phyloP scores from a whole-genome alignment of 768 basidiomycete species.

The Serendipita sp. region DNA sequence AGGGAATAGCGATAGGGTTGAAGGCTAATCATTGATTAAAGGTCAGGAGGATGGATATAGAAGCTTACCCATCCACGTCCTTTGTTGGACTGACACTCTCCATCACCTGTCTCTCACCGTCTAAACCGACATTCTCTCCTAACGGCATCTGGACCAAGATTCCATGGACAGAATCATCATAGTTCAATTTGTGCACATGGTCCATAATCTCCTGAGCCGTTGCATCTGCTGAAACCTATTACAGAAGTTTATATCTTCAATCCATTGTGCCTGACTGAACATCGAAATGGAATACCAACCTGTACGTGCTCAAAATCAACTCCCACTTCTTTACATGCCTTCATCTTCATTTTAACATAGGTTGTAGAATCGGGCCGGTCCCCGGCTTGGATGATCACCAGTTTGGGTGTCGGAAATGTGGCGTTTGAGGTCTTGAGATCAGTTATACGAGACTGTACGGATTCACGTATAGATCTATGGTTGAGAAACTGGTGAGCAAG shows the following conservation, averaged over 20 bases:
- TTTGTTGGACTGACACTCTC: constrained; percentile 88
- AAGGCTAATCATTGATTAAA: too few species aligned
- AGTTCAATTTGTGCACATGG: constrained; percentile 66
- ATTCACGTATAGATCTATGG: constrained; percentile 59
- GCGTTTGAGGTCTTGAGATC: constrained; percentile 50
- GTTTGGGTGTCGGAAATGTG: constrained; percentile 68
- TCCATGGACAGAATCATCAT: constrained; percentile 66
- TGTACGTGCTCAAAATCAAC: constrained; percentile 72
- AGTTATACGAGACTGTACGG: constrained; percentile 55
- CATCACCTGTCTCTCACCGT: constrained; percentile 81
- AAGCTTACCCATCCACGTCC: constrained; percentile 82
- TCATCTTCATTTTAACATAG: constrained; percentile 96
- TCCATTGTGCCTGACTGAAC: neutral
- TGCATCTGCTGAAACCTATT: constrained; percentile 43
- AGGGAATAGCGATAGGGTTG: neutral
- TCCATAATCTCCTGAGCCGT: constrained; percentile 60
- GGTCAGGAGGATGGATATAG: neutral
- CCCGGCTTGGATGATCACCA: constrained; percentile 90
- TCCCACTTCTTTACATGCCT: constrained; percentile 88
- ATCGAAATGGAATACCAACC: constrained; percentile 10
- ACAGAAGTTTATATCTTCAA: constrained; percentile 7
- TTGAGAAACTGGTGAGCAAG: neutral
- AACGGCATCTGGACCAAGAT: constrained; percentile 94
- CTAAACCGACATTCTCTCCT: constrained; percentile 60
- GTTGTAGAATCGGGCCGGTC: constrained; percentile 76